Conservation (phyloP, 768 basidiomycete genomes). For the Auricularia sp. region DNA sequence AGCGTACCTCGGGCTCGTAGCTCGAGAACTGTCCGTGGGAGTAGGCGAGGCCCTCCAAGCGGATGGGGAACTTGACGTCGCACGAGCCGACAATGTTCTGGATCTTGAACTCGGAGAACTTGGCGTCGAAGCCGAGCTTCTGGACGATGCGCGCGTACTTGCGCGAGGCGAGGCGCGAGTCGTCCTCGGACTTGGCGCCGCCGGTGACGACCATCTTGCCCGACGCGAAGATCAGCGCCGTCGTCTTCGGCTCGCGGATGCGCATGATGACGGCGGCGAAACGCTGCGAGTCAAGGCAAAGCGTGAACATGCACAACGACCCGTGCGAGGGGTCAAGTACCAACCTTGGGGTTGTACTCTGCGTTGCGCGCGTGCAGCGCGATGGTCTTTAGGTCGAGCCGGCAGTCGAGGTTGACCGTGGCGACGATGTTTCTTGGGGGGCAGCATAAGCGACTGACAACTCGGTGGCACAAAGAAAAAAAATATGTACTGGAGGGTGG, state of each 20-base stretch:
- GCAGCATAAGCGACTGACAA: neutral
- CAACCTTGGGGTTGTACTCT: slow-evolving; percentile 99
- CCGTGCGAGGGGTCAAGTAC: slow-evolving; percentile 43
- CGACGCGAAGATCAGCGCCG: slow-evolving; percentile 97
- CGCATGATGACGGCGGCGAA: slow-evolving; percentile 99
- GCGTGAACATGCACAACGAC: slow-evolving; percentile 43
- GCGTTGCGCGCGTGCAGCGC: slow-evolving; percentile 96
- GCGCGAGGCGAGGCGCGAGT: slow-evolving; percentile 90
- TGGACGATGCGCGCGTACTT: slow-evolving; percentile 99
- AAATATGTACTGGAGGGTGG: slow-evolving; percentile 72
- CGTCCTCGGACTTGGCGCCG: slow-evolving; percentile 97
- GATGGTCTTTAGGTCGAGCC: slow-evolving; percentile 96
- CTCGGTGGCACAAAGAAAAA: neutral
- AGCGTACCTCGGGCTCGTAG: slow-evolving; percentile 89
- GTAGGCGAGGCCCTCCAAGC: slow-evolving; percentile 94
- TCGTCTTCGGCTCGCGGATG: slow-evolving; percentile 99
- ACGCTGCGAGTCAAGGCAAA: slow-evolving; percentile 61
- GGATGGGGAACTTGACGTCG: slow-evolving; percentile 98
- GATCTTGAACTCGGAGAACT: slow-evolving; percentile 99
- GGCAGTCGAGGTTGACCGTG: slow-evolving; percentile 94
- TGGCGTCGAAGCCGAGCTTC: slow-evolving; percentile 98
- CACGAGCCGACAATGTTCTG: slow-evolving; percentile 98
- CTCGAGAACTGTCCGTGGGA: slow-evolving; percentile 96
- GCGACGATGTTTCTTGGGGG: slow-evolving; percentile 77
- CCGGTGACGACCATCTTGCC: slow-evolving; percentile 99